phyloP scores from a whole-genome alignment of 2,329 filamentous ascomycete species.

The Aspergillus pseudotamarii region DNA sequence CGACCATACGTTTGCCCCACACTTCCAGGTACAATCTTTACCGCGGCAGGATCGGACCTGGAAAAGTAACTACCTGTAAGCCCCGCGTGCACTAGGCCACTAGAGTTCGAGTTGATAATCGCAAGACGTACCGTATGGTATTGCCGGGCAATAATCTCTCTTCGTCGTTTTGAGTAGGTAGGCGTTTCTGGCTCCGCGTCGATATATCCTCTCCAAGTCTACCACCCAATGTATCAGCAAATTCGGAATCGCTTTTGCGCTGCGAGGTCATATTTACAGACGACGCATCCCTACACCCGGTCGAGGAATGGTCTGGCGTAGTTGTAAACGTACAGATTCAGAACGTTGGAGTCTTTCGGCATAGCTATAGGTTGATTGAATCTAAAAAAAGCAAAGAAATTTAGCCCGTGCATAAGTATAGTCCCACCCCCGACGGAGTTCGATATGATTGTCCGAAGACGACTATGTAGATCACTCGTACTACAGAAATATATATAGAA shows the following conservation, averaged over 20 bases:
- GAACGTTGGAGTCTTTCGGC: slow-evolving; percentile 18
- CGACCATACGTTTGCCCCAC: slow-evolving; percentile 25
- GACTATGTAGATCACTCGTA: not conserved
- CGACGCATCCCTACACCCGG: slow-evolving; percentile 26
- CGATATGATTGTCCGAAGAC: not conserved
- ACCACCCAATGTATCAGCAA: slow-evolving; percentile 17
- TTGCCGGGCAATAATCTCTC: slow-evolving; percentile 23
- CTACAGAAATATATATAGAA: not conserved
- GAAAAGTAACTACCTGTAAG: not conserved
- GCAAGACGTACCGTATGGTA: slow-evolving; percentile 20
- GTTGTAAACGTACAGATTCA: slow-evolving; percentile 22
- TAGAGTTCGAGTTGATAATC: not conserved
- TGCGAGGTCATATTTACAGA: slow-evolving; percentile 24
- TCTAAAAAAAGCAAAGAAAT: slow-evolving; percentile 5
- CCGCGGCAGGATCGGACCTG: slow-evolving; percentile 24
- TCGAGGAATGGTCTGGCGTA: slow-evolving; percentile 21
- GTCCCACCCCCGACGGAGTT: not conserved
- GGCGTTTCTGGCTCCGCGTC: slow-evolving; percentile 18
- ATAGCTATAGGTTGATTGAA: slow-evolving; percentile 21
- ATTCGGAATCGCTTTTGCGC: not conserved
- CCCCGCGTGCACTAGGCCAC: not conserved
- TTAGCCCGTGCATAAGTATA: slow-evolving; percentile 1
- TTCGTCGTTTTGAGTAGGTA: slow-evolving; percentile 21
- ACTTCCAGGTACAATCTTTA: slow-evolving; percentile 28
- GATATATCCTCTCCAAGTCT: slow-evolving; percentile 18